Evolutionary conservation across 805 yeast species (phyloP), one percentile per base, ranked within the genome.

Genomic region (Wickerhamiella lipophila): DNA sequence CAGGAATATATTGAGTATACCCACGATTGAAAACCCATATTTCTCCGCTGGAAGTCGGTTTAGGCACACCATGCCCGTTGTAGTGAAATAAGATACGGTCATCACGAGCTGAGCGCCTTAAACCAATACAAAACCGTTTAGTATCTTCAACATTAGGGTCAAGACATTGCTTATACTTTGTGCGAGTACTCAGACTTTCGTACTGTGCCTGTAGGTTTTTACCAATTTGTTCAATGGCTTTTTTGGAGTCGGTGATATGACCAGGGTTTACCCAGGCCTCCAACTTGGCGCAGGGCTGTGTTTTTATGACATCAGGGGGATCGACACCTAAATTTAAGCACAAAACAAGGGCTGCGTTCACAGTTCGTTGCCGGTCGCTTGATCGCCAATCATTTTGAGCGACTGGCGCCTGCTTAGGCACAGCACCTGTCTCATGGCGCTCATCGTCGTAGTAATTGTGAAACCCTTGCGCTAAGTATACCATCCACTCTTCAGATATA

Each of bases 21-120:
- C 95, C 95, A 56, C 96, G 71, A 64, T 92, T 92, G 68, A 92
- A 92, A 9, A 92, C 97, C 98, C 98, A 92, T 23, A 92, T 85
- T 61, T 92, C 98, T 21, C 98, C 98, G 42, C 88, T 78, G 30
- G 86, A 79, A 0, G 98, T 92, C 0, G 98, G 97, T 58, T 86
- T 86, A 0, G 98, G 98, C 1, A 92, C 98, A 21, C 98, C 98
- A 61, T 92, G 98, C 6, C 98, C 98, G 58, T 92, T 92, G 63
- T 92, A 92, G 63, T 92, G 97, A 63, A 92, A 89, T 48, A 92
- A 64, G 8, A 89, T 83, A 52, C 98, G 72, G 62, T 89, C 97
- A 53, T 89, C 96, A 60, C 88, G 85, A 2, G 96, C 94, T 50
- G 83, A 82, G 49, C 96, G 73, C 56, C 98, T 71, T 52, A 92